Evolutionary conservation across 768 basidiomycete species (phyloP), one percentile per base, ranked within the genome.

Genomic region (Agrocybe praecox): DNA sequence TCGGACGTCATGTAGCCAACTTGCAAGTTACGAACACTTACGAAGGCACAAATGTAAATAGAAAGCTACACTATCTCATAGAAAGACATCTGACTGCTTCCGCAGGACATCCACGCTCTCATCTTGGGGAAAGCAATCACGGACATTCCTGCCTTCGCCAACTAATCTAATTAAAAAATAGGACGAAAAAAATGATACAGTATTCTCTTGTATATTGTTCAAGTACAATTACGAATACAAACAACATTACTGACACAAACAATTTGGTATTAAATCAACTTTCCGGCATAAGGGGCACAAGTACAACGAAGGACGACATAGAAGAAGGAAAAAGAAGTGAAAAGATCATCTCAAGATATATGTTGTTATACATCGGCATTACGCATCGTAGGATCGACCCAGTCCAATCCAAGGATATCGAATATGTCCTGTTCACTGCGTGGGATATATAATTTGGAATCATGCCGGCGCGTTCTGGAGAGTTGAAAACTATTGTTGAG

Each of bases 21-120:
- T 69, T 97, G 57, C 96, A 98, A 68, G 90, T 98, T n/a, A 88
- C 94, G 8, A 95, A 95, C 64, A 98, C 95, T 0, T 97, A 97
- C 67, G 95, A 97, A 79, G 95, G 87, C 53, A 89, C 87, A 43
- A 75, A 88, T 65, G 85, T 87, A 63, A 58, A 83, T 71, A 23
- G 14, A 6, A 12, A 23, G 59, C 22, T 46, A 8, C 52, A 29
- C 21, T 46, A 15, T 45, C 40, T 26, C 43, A 18, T 10, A n/a
- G 19, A 46, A 19, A 19, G 15, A 22, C 26, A 46, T 42, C 18
- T 58, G 49, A 56, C 53, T 54, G 65, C 33, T 58, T 47, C 14
- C 62, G 4, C 61, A 94, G 88, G 92, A 95, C 62, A 91, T 94
- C 44, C 92, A 93, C 65, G 80, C 92, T n/a, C 88, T 96, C 57